Base-by-base conservation (phyloP, 257 asterid species). In the Primulina huaijiensis region DNA sequence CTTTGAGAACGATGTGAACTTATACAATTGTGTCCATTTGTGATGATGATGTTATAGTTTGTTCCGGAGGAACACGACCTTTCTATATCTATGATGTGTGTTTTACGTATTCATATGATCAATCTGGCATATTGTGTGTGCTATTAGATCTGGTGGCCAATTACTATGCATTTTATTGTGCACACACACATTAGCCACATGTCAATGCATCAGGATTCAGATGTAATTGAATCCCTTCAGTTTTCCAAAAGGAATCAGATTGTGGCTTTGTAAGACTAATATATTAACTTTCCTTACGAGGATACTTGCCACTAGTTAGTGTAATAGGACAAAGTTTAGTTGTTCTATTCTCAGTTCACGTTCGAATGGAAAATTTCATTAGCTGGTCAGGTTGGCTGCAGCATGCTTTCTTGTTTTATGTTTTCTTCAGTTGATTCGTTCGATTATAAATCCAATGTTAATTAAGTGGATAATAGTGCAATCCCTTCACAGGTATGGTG, bases 401-500 rank as follows among this genome's bases (percentile, higher is more conserved):
- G 25, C 38, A 50, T 65, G 34, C 60, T 21, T 46, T 14, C 11
- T 67, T 69, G 50, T 12, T 20, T 58, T 30, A 16, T 46, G 25
- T 60, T 80, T 21, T 21, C 63, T 63, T 68, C 21, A 35, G 68
- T 50, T 74, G 68, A 37, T 74, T 2, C 62, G 80, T 66, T 64
- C 19, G 65, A 55, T 72, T 63, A 34, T 58, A 9, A 21, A 25
- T 37, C 29, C 58, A 65, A 52, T 55, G 20, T 43, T 67, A 19
- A 62, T 63, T 71, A 23, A 30, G 62, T 46, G 20, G 35, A 66
- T 65, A 8, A 38, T 31, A 34, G 58, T 73, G 20, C 20, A 14
- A 37, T 57, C 30, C 30, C 37, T 73, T 69, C 64, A 74, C 83
- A 92, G 98, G 91, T 86, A 87, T 70, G 92, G 93, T 17, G 92